These are phyloP conservation scores for Aspergillus neotritici DNA, from an alignment of 2,329 filamentous ascomycete species.

Conservation along the genomic window DNA sequence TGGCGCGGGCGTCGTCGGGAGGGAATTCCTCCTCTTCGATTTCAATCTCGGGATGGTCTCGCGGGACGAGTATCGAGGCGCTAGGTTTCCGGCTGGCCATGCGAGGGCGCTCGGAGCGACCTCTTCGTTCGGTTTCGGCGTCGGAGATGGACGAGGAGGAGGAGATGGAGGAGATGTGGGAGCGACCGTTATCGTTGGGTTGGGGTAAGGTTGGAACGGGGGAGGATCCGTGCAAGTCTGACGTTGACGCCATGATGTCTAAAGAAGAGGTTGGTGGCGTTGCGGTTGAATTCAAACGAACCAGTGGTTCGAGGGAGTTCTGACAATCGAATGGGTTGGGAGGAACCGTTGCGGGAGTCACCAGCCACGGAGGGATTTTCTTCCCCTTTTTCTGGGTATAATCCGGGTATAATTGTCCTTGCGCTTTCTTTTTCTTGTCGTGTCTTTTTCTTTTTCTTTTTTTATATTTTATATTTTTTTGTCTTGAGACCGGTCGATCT, in stretches of 20 bases:
- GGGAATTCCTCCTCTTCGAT: constrained; percentile 70
- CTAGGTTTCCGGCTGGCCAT: constrained; percentile 71
- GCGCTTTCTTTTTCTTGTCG: too few relatives aligned
- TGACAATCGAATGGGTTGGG: neutral
- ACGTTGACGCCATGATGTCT: constrained; percentile 31
- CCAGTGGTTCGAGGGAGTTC: constrained; percentile 9
- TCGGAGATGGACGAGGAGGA: constrained; percentile 48
- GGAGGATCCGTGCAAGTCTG: constrained; percentile 33
- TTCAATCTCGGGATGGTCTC: constrained; percentile 68
- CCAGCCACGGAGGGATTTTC: too few relatives aligned
- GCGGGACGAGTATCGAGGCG: constrained; percentile 74
- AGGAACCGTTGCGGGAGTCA: too few relatives aligned
- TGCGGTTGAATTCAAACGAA: constrained; percentile 8
- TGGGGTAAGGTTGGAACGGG: constrained; percentile 37
- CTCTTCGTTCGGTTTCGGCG: constrained; percentile 39
- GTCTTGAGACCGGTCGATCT: too few relatives aligned
- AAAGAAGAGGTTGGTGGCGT: constrained; percentile 9
- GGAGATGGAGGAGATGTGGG: constrained; percentile 37
- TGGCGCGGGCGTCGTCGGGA: constrained; percentile 81
- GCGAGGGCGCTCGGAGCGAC: constrained; percentile 55
- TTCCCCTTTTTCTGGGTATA: too few relatives aligned
- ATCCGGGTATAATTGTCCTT: too few relatives aligned
- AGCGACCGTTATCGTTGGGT: constrained; percentile 34
- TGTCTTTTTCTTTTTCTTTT: neutral
- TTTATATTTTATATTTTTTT: too few relatives aligned